Conservation (phyloP, 495 filamentous ascomycete species). For the Penicillium daleae region DNA sequence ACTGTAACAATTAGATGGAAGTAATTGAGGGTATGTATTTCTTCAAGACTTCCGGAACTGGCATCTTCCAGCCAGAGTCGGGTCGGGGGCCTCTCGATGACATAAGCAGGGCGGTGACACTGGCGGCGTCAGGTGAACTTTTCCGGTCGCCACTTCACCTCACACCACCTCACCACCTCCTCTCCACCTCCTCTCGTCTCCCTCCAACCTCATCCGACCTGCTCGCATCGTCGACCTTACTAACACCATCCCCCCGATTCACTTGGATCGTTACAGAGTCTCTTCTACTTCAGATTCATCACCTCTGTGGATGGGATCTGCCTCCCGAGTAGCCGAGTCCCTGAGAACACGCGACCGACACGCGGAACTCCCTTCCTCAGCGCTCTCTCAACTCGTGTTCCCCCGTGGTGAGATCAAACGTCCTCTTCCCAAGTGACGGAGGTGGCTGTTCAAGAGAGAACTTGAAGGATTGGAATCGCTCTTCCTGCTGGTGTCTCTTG, state of each 20-base stretch:
- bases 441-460: constrained; percentile 23
- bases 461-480: constrained; percentile 27
- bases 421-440: constrained; percentile 19
- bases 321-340: neutral
- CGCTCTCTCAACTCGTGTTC: neutral
- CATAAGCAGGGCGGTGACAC: constrained; percentile 2
- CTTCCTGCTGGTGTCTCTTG: constrained; percentile 19
- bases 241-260: neutral
- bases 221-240: neutral
- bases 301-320: neutral
- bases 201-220: neutral
- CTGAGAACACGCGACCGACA: neutral
- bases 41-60: neutral
- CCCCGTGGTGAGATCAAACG: constrained; percentile 8
- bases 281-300: neutral
- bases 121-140: constrained; percentile 8
- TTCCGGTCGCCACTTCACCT: constrained; percentile 12
- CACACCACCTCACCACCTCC: constrained; percentile 13
- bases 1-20: too few relatives aligned
- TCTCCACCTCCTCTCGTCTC: neutral
- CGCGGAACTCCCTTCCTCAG: neutral
- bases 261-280: neutral
- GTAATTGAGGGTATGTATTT: neutral
- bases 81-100: neutral
- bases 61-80: neutral